Conservation (phyloP, 495 filamentous ascomycete species). For the Penicillium waksmanii region DNA sequence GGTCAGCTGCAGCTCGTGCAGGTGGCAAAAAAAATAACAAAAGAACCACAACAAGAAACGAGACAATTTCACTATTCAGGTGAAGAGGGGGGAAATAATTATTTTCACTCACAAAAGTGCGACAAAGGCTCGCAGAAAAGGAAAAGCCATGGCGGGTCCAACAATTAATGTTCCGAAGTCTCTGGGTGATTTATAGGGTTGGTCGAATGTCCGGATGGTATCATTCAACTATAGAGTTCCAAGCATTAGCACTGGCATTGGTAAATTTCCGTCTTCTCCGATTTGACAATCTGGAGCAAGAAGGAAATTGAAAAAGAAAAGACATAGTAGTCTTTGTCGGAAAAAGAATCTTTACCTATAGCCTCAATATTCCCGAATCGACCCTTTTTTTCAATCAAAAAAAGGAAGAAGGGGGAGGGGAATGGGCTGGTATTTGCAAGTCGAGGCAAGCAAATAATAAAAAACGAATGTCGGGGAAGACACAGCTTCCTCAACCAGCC, state of each 20-base stretch:
- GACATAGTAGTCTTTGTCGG: neutral
- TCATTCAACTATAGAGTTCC: neutral
- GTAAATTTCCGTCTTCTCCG: neutral
- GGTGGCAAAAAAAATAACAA: conserved; percentile 6
- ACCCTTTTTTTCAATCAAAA: neutral
- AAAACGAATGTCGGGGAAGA: conserved; percentile 34
- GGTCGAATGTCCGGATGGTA: neutral
- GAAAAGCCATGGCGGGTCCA: conserved; percentile 43
- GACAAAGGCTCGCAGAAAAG: conserved; percentile 51
- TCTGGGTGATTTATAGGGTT: too few species aligned
- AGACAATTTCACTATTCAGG: too few species aligned
- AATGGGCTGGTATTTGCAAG: conserved; percentile 21
- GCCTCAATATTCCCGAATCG: neutral
- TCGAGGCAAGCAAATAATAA: neutral
- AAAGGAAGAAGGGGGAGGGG: neutral
- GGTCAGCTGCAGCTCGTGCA: conserved; percentile 18
- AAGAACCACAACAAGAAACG: neutral
- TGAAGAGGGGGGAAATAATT: neutral
- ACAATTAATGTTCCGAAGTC: neutral
- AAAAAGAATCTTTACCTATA: neutral
- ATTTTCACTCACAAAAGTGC: conserved; percentile 48
- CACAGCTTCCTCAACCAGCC: conserved; percentile 30
- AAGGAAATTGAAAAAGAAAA: neutral
- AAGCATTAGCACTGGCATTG: neutral
- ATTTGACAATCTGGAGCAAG: neutral